These are phyloP conservation scores for Spergularia marina DNA, from an alignment of 148 eudicot species.

Conservation along the genomic window DNA sequence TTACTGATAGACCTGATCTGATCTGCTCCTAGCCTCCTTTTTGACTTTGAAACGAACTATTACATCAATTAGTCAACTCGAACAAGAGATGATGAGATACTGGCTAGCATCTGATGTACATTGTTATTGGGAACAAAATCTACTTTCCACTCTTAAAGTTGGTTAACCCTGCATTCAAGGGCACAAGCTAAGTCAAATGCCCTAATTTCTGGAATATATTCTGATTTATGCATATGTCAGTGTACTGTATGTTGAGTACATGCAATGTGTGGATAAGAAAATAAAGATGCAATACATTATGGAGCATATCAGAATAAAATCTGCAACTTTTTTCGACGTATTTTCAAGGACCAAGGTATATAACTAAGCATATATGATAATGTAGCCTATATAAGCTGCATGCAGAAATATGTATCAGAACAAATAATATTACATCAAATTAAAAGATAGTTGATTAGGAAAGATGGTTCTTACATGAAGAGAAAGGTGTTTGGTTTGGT, in stretches of 20 bases:
- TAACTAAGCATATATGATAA: not conserved
- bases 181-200: not conserved
- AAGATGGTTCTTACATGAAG: slow-evolving; percentile 28
- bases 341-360: not conserved
- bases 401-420: not conserved
- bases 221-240: not conserved
- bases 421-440: not conserved
- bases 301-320: slow-evolving; percentile 6
- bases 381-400: not conserved
- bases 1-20: not conserved
- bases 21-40: too few relatives aligned
- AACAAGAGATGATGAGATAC: not conserved
- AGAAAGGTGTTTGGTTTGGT: slow-evolving; percentile 24
- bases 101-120: too few relatives aligned
- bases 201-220: slow-evolving; percentile 4
- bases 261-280: slow-evolving; percentile 1
- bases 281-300: not conserved
- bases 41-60: not conserved
- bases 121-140: slow-evolving; percentile 3
- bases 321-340: not conserved
- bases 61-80: not conserved
- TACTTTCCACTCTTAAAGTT: slow-evolving; percentile 2
- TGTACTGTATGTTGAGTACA: not conserved
- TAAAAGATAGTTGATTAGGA: not conserved
- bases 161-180: not conserved